A percentile compares a stretch with the other conserved stretches of the same genome.
Evolutionary conservation across 1,139 yeast genomes (phyloP).

Genomic region (Lodderomyces beijingensis): DNA sequence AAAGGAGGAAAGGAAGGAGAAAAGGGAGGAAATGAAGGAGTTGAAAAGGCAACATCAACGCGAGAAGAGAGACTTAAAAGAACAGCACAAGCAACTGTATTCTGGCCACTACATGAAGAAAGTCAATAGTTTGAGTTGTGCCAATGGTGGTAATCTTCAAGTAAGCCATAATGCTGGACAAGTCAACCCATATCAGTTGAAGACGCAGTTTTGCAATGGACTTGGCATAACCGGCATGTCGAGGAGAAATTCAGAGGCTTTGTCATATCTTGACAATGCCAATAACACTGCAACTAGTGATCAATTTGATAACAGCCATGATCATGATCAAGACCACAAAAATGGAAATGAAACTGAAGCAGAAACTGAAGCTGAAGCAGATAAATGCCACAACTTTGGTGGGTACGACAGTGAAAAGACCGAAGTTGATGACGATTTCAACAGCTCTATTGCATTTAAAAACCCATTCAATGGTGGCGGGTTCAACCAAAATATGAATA

Average conservation of each 20-base stretch:
- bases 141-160: constrained; percentile 6
- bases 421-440: constrained; percentile 9
- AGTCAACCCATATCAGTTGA: constrained; percentile 8
- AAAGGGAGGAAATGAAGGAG: constrained; percentile 11
- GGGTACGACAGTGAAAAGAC: constrained; percentile 8
- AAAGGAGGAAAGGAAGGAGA: constrained; percentile 12
- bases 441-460: constrained; percentile 7
- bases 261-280: not conserved
- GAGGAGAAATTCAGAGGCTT: constrained; percentile 4
- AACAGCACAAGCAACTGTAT: constrained; percentile 6
- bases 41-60: constrained; percentile 7
- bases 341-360: constrained; percentile 1
- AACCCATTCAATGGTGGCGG: constrained; percentile 9
- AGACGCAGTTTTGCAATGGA: constrained; percentile 3
- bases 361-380: not conserved
- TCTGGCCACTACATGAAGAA: constrained; percentile 9
- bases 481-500: constrained; percentile 3
- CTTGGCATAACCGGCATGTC: constrained; percentile 4
- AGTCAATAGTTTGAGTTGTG: constrained; percentile 6
- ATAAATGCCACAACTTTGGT: not conserved
- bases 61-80: not conserved
- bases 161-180: constrained; percentile 5
- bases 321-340: too few relatives aligned
- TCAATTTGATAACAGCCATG: not conserved
- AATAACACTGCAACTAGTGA: not conserved